These are phyloP conservation scores for Laguncularia racemosa DNA, from an alignment of 345 rosid genomes.

Conservation along the genomic window DNA sequence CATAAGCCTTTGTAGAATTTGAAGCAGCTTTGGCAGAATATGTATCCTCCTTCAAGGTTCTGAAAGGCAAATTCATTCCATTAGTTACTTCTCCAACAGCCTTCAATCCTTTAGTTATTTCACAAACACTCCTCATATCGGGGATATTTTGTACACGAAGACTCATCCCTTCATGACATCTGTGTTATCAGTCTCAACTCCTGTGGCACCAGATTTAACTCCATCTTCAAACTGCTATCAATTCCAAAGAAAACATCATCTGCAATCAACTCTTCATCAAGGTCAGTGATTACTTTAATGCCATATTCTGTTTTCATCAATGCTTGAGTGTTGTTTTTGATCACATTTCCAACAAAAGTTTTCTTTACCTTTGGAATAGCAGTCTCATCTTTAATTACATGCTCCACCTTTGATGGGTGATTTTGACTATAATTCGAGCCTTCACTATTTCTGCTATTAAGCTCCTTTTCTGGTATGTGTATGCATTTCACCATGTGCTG, in stretches of 20 bases:
- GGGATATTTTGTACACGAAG: constrained; percentile 80
- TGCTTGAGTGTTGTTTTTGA: constrained; percentile 15
- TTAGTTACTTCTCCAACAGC: constrained; percentile 51
- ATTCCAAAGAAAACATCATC: constrained; percentile 97
- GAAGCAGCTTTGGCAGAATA: no score
- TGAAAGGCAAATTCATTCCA: constrained; percentile 92
- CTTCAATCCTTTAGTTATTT: no score
- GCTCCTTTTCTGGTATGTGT: no score
- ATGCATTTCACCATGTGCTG: no score
- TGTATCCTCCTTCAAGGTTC: constrained; percentile 92
- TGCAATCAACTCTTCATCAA: constrained; percentile 71
- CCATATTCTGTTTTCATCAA: constrained; percentile 69
- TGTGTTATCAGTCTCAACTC: constrained; percentile 60
- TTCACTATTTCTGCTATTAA: no score
- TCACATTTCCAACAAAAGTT: no score
- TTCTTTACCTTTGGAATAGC: no score
- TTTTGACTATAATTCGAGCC: no score
- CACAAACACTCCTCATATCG: constrained; percentile 94
- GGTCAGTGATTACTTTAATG: constrained; percentile 71
- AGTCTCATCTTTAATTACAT: no score
- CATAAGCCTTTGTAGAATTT: no score
- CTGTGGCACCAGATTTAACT: constrained; percentile 81
- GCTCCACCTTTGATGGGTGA: no score
- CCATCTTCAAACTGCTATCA: constrained; percentile 70
- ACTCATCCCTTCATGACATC: constrained; percentile 94